phyloP scores from a whole-genome alignment of 1,139 yeast species.

The Fermentozyma sake region DNA sequence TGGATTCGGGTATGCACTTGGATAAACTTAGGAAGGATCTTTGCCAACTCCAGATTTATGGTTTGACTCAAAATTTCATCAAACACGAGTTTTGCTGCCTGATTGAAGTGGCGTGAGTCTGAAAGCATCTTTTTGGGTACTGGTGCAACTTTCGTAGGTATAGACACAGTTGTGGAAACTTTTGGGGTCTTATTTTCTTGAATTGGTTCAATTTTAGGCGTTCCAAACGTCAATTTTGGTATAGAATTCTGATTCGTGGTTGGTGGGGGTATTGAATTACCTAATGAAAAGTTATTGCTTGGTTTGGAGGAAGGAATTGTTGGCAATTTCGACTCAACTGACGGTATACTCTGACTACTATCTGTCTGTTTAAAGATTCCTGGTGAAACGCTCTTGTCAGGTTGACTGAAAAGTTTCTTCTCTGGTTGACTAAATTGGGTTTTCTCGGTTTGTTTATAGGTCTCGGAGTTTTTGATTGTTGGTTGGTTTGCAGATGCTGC shows the following conservation, averaged over 20 bases:
- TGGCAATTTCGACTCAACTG: too few relatives aligned
- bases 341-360: too few relatives aligned
- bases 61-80: conserved; percentile 26
- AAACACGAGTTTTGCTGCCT: conserved; percentile 21
- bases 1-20: conserved; percentile 15
- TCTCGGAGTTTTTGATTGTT: too few relatives aligned
- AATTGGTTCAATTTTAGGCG: conserved; percentile 6
- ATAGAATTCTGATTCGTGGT: neutral
- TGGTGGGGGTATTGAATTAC: neutral
- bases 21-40: conserved; percentile 22
- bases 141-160: conserved; percentile 2
- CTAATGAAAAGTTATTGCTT: too few relatives aligned
- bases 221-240: conserved; percentile 2
- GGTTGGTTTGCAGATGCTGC: too few relatives aligned
- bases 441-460: too few relatives aligned
- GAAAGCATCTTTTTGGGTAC: conserved; percentile 11
- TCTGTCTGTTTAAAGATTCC: too few relatives aligned
- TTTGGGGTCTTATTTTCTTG: too few relatives aligned
- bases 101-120: conserved; percentile 6
- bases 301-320: too few relatives aligned
- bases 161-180: neutral
- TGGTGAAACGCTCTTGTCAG: too few relatives aligned
- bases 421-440: too few relatives aligned
- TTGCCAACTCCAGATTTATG: conserved; percentile 24
- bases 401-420: too few relatives aligned